phyloP scores from a whole-genome alignment of 2,329 filamentous ascomycete genomes.

The Tolypocladium amazonense region DNA sequence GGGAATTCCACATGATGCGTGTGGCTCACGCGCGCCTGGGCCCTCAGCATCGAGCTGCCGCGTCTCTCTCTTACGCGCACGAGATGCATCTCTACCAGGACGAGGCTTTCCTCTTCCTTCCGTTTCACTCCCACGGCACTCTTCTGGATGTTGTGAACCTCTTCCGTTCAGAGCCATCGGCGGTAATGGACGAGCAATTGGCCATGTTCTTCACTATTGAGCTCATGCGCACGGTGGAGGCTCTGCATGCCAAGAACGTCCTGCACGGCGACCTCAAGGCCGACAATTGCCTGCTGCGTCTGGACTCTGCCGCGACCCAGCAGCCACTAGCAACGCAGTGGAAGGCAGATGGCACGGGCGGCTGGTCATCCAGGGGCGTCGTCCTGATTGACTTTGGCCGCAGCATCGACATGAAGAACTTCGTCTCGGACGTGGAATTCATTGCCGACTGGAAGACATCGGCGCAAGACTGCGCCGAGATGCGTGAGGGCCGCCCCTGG shows the following conservation, averaged over 20 bases:
- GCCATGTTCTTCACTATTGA: slow-evolving; percentile 96
- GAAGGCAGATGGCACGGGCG: slow-evolving; percentile 59
- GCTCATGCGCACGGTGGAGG: slow-evolving; percentile 80
- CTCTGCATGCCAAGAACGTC: slow-evolving; percentile 67
- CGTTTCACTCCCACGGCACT: slow-evolving; percentile 81
- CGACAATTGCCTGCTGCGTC: slow-evolving; percentile 86
- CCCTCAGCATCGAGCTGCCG: slow-evolving; percentile 56
- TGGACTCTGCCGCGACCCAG: slow-evolving; percentile 42
- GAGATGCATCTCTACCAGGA: slow-evolving; percentile 88
- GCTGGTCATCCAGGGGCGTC: slow-evolving; percentile 74
- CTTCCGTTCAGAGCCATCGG: slow-evolving; percentile 59
- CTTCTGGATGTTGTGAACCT: slow-evolving; percentile 90
- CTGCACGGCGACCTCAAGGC: slow-evolving; percentile 92
- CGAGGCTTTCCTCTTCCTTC: slow-evolving; percentile 81
- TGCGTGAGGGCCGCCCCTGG: slow-evolving; percentile 89
- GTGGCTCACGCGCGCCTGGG: slow-evolving; percentile 68
- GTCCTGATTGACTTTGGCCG: slow-evolving; percentile 91
- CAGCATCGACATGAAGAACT: slow-evolving; percentile 85
- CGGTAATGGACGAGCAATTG: slow-evolving; percentile 78
- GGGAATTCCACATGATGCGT: slow-evolving; percentile 96
- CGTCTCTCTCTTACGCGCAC: slow-evolving; percentile 72
- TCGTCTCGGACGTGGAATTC: slow-evolving; percentile 64
- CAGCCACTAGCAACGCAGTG: slow-evolving; percentile 52
- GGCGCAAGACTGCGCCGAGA: slow-evolving; percentile 85
- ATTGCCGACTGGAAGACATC: slow-evolving; percentile 91